These are phyloP conservation scores for Aurinia saxatilis DNA, from an alignment of 345 rosid genomes.

Conservation along the genomic window DNA sequence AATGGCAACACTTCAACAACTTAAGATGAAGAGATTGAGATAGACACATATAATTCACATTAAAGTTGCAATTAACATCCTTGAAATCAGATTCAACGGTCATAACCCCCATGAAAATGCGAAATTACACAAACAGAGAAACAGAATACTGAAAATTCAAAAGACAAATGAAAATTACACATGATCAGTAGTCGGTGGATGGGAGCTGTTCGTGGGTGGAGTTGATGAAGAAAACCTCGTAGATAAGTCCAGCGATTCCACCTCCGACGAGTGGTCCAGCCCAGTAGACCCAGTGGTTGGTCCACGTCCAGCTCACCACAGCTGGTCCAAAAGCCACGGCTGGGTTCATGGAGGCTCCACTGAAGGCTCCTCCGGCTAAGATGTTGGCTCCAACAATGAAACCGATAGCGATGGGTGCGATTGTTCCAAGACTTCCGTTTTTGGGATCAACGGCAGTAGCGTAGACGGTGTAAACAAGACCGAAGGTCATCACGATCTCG, in stretches of 20 bases:
- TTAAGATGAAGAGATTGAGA: background rate
- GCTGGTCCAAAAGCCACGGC: slow-evolving; percentile 96
- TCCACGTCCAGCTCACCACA: slow-evolving; percentile 86
- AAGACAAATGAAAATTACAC: background rate
- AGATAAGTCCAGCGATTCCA: slow-evolving; percentile 72
- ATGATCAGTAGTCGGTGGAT: slow-evolving; percentile 73
- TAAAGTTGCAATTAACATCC: background rate
- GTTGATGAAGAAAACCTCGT: slow-evolving; percentile 63
- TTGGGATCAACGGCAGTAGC: slow-evolving; percentile 91
- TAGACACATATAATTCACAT: slow-evolving; percentile 8
- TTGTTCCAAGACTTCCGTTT: slow-evolving; percentile 58
- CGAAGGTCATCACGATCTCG: slow-evolving; percentile 95
- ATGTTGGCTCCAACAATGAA: slow-evolving; percentile 91
- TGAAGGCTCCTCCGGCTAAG: slow-evolving; percentile 80
- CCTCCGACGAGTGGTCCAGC: slow-evolving; percentile 83
- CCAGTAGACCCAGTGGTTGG: slow-evolving; percentile 94
- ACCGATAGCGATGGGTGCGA: slow-evolving; percentile 84
- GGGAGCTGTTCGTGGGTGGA: slow-evolving; percentile 53
- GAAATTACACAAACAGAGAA: background rate
- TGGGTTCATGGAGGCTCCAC: slow-evolving; percentile 97
- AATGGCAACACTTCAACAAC: background rate
- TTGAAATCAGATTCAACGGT: slow-evolving; percentile 15
- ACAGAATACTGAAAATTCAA: background rate
- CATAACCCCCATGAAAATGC: slow-evolving; percentile 1
- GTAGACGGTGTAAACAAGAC: slow-evolving; percentile 82